These are phyloP conservation scores for Pyrenula aspistea DNA, from an alignment of 495 filamentous ascomycete genomes.

Conservation along the genomic window DNA sequence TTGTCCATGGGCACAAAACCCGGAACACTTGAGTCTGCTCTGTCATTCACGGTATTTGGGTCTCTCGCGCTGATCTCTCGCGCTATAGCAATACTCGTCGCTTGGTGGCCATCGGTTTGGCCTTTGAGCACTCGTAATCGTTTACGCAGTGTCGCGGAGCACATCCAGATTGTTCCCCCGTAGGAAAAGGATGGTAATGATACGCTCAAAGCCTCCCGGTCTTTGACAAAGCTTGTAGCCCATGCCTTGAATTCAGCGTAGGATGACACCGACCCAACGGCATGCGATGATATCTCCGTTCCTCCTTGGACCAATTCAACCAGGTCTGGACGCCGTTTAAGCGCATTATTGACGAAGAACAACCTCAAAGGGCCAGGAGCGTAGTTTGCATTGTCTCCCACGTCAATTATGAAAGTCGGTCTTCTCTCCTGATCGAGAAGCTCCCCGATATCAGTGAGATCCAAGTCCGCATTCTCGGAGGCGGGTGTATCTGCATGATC, in stretches of 20 bases:
- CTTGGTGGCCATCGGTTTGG: constrained; percentile 7
- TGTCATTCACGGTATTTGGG: neutral
- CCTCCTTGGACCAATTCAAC: constrained; percentile 37
- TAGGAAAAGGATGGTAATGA: constrained; percentile 37
- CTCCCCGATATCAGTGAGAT: constrained; percentile 38
- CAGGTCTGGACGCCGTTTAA: constrained; percentile 34
- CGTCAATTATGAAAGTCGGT: constrained; percentile 57
- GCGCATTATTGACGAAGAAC: constrained; percentile 45
- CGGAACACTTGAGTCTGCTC: neutral
- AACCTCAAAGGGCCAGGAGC: constrained; percentile 38
- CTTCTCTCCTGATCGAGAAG: constrained; percentile 55
- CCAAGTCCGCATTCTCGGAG: neutral
- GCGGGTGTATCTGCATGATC: too few relatives aligned
- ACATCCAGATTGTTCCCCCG: constrained; percentile 46
- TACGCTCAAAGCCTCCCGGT: constrained; percentile 31
- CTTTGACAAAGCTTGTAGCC: constrained; percentile 37
- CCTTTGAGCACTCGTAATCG: constrained; percentile 51
- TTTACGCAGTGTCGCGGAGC: constrained; percentile 45
- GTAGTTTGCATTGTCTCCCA: constrained; percentile 38
- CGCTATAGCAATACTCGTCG: neutral
- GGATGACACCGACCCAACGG: constrained; percentile 18
- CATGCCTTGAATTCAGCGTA: constrained; percentile 50
- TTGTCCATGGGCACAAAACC: neutral
- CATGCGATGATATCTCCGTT: constrained; percentile 19
- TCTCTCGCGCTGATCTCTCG: too few relatives aligned